Conservation (phyloP, 1,284 basidiomycete species). For the Rhodotorula sp. region DNA sequence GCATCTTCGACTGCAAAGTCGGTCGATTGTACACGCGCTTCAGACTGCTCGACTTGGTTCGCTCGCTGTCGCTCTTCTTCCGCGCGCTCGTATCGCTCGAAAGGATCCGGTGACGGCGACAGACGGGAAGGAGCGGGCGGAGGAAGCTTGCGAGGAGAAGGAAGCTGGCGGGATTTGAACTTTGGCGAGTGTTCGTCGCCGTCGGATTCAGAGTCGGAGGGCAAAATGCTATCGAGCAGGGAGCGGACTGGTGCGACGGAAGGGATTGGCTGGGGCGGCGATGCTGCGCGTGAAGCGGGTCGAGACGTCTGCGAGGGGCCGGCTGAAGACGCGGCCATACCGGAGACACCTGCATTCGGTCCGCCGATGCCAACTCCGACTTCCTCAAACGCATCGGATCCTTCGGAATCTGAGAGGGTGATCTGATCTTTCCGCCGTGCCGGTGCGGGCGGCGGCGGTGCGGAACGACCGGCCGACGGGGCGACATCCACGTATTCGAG, state of each 20-base stretch:
- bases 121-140: not conserved
- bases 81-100: not conserved
- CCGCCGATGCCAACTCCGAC: not conserved
- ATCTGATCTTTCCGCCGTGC: too few relatives aligned
- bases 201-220: conserved; percentile 56
- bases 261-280: not conserved
- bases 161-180: not conserved
- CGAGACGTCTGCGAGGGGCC: too few relatives aligned
- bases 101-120: not conserved
- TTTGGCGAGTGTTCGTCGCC: not conserved
- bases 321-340: not conserved
- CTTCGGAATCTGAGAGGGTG: conserved; percentile 11
- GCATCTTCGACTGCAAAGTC: conserved; percentile 5
- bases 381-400: conserved; percentile 29
- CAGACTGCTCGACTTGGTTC: not conserved
- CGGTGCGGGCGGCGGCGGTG: not conserved
- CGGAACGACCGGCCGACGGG: not conserved
- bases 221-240: conserved; percentile 54
- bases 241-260: conserved; percentile 1
- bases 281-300: not conserved
- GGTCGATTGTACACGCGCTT: not conserved
- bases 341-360: not conserved
- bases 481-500: conserved; percentile 34
- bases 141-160: not conserved
- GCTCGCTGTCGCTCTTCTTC: not conserved